phyloP scores from a whole-genome alignment of 495 filamentous ascomycete genomes.

The Podospora australis region DNA sequence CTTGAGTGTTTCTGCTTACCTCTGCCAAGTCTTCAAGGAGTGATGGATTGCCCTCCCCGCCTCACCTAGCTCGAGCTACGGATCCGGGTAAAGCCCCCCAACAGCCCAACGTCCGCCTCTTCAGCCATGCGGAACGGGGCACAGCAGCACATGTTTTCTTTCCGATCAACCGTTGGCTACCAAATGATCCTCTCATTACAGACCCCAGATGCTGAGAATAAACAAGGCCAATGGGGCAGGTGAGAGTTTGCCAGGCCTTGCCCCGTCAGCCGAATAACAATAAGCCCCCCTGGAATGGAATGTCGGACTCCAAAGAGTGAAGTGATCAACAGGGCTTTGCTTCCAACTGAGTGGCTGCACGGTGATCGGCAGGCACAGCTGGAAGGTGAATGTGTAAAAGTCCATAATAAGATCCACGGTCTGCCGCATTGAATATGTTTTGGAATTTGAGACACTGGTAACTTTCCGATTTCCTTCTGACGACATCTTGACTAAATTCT shows the following conservation, averaged over 20 bases:
- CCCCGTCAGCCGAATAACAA: not conserved
- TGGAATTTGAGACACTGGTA: no score
- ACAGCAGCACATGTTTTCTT: constrained; percentile 3
- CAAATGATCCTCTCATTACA: not conserved
- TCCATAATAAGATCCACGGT: no score
- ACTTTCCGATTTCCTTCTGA: no score
- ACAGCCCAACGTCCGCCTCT: not conserved
- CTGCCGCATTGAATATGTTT: no score
- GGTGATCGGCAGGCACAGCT: no score
- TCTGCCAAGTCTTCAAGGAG: not conserved
- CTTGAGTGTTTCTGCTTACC: not conserved
- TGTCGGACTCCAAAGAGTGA: no score
- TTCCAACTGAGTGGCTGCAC: no score
- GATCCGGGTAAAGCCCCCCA: not conserved
- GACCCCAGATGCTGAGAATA: not conserved
- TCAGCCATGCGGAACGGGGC: constrained; percentile 9
- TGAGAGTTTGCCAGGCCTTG: not conserved
- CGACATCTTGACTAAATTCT: no score
- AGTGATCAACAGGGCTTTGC: no score
- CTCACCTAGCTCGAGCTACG: not conserved
- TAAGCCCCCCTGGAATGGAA: no score
- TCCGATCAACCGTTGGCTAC: constrained; percentile 11
- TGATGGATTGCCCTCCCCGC: not conserved
- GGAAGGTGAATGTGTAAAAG: no score
- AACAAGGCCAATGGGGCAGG: not conserved